phyloP scores from a whole-genome alignment of 805 yeast genomes.

The Lipomyces spencermartinsiae region DNA sequence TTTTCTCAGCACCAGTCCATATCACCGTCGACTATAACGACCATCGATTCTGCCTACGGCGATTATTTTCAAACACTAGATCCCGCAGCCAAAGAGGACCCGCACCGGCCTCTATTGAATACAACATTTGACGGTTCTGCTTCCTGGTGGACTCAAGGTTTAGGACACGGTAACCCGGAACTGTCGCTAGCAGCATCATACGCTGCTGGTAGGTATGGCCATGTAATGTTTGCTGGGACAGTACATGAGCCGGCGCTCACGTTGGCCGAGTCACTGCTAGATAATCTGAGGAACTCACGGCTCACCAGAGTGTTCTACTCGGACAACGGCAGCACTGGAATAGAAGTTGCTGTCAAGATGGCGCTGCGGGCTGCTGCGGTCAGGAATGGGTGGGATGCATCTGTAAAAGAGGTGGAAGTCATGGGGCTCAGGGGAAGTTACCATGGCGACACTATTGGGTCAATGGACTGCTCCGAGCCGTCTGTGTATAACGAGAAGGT shows the following conservation, averaged over 20 bases:
- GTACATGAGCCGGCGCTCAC: constrained; percentile 41
- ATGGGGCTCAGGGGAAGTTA: constrained; percentile 41
- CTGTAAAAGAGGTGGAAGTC: constrained; percentile 30
- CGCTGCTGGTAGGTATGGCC: constrained; percentile 43
- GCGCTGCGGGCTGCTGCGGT: constrained; percentile 39
- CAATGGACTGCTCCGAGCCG: constrained; percentile 42
- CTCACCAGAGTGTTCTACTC: constrained; percentile 40
- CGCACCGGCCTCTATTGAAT: not conserved
- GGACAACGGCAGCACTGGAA: constrained; percentile 43
- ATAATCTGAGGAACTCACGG: constrained; percentile 32
- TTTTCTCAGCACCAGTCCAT: constrained; percentile 41
- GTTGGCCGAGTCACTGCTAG: constrained; percentile 37
- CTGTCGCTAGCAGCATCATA: constrained; percentile 40
- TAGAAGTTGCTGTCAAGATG: constrained; percentile 43
- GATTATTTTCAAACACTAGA: constrained; percentile 35
- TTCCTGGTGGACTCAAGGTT: constrained; percentile 44
- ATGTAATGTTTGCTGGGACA: constrained; percentile 41
- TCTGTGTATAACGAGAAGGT: constrained; percentile 40
- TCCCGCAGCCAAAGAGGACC: not conserved
- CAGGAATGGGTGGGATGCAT: constrained; percentile 32
- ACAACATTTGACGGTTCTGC: constrained; percentile 35
- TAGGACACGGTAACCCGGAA: constrained; percentile 40
- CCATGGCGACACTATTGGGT: constrained; percentile 43
- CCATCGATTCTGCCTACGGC: constrained; percentile 42
- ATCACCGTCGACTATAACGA: constrained; percentile 33